Evolutionary conservation across 176 grass and related monocot species (phyloP).

Genomic region (Elaeis guineensis): DNA sequence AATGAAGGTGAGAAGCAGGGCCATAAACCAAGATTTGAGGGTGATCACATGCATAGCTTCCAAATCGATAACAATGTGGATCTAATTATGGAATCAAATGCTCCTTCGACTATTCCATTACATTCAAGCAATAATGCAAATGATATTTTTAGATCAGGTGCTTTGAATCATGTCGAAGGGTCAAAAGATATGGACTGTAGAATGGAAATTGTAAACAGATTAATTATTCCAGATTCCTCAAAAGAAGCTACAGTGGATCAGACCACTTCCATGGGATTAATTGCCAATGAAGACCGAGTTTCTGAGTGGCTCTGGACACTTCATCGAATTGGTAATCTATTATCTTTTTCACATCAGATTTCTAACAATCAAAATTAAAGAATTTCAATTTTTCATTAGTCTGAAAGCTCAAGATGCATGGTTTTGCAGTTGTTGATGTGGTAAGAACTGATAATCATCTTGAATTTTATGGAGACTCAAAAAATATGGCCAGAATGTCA

Average conservation of each 20-base stretch:
- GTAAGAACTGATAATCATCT: conserved; percentile 95
- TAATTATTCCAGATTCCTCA: conserved; percentile 61
- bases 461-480: conserved; percentile 91
- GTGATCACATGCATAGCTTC: conserved; percentile 75
- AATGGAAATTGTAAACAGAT: conserved; percentile 46
- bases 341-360: background rate
- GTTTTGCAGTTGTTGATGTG: conserved; percentile 87
- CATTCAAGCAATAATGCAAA: conserved; percentile 45
- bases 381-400: no score
- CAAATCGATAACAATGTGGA: conserved; percentile 93
- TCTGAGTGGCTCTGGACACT: conserved; percentile 99
- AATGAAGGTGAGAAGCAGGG: conserved; percentile 37
- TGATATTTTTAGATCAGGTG: conserved; percentile 35
- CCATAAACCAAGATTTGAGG: conserved; percentile 31
- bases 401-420: conserved; percentile 5
- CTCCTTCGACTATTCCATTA: conserved; percentile 37
- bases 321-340: conserved; percentile 77
- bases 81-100: conserved; percentile 83
- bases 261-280: conserved; percentile 32
- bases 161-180: conserved; percentile 47
- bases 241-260: conserved; percentile 42
- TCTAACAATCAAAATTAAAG: no score
- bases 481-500: conserved; percentile 99
- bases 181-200: conserved; percentile 37
- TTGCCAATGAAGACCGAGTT: conserved; percentile 56